A percentile compares a stretch with the other conserved stretches of the same genome.
Evolutionary conservation across 1,284 basidiomycete species (phyloP).

Genomic region (Tylopilus sp.): DNA sequence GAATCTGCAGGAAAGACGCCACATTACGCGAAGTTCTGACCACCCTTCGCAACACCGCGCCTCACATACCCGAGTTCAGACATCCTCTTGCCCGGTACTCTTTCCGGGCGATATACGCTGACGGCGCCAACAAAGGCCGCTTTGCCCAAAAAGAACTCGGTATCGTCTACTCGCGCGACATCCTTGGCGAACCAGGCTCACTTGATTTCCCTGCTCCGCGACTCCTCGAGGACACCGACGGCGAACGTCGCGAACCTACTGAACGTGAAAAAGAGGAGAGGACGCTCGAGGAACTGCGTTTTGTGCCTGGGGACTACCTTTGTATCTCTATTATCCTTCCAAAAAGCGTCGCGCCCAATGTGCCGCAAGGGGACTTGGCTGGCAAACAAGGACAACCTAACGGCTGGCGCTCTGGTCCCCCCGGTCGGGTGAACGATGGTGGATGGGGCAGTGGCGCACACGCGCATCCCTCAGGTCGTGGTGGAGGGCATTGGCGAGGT

Average conservation of each 20-base stretch:
- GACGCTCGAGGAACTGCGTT: conserved; percentile 70
- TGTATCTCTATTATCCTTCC: conserved; percentile 67
- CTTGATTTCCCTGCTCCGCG: conserved; percentile 53
- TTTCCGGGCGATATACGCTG: conserved; percentile 73
- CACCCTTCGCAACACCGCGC: conserved; percentile 63
- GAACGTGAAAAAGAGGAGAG: conserved; percentile 55
- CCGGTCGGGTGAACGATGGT: conserved; percentile 40
- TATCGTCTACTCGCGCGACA: conserved; percentile 73
- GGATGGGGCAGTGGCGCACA: conserved; percentile 44
- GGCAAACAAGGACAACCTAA: conserved; percentile 32
- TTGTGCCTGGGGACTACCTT: conserved; percentile 74
- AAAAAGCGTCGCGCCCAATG: conserved; percentile 51
- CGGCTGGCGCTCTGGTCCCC: conserved; percentile 42
- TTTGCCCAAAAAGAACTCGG: conserved; percentile 74
- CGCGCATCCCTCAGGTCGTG: conserved; percentile 40
- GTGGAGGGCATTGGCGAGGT: conserved; percentile 68
- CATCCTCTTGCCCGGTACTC: conserved; percentile 75
- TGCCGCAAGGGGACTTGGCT: conserved; percentile 19
- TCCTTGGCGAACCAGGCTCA: conserved; percentile 70
- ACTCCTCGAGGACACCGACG: conserved; percentile 52
- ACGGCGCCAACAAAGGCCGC: conserved; percentile 62
- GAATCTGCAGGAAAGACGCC: conserved; percentile 64
- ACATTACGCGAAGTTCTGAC: conserved; percentile 73
- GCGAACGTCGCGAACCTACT: conserved; percentile 35
- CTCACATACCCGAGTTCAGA: conserved; percentile 61